phyloP scores from a whole-genome alignment of 768 basidiomycete genomes.

The Lactarius evosmus region DNA sequence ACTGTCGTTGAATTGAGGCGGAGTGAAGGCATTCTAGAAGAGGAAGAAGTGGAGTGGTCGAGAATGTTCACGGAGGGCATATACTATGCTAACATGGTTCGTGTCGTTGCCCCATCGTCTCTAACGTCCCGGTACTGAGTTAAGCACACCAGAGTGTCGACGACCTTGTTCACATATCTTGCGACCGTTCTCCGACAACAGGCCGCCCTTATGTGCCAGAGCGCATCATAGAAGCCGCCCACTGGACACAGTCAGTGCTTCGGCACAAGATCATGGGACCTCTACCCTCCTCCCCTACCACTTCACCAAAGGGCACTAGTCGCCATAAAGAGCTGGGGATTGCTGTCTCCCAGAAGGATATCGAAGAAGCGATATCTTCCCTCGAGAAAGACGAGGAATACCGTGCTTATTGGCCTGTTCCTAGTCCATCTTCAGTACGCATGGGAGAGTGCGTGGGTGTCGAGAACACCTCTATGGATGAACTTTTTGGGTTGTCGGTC shows the following conservation, averaged over 20 bases:
- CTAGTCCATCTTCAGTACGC: conserved; percentile 65
- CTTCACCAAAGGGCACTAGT: conserved; percentile 36
- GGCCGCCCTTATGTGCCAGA: conserved; percentile 66
- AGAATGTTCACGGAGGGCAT: conserved; percentile 73
- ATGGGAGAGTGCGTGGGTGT: conserved; percentile 65
- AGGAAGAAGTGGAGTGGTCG: conserved; percentile 69
- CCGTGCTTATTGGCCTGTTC: conserved; percentile 59
- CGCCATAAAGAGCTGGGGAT: conserved; percentile 67
- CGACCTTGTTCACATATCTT: conserved; percentile 70
- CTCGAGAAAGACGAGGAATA: conserved; percentile 28
- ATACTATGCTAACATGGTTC: conserved; percentile 84
- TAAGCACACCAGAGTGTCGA: conserved; percentile 58
- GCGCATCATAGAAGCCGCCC: conserved; percentile 65
- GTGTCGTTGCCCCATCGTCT: conserved; percentile 28
- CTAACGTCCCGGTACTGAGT: conserved; percentile 11
- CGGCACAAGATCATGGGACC: conserved; percentile 52
- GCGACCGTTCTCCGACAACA: conserved; percentile 71
- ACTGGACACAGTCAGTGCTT: conserved; percentile 75
- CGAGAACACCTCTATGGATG: conserved; percentile 61
- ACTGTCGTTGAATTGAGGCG: conserved; percentile 73
- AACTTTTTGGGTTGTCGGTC: conserved; percentile 49
- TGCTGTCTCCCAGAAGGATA: conserved; percentile 50
- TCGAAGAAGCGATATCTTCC: conserved; percentile 38
- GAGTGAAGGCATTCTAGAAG: conserved; percentile 47
- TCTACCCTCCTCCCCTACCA: conserved; percentile 34